These are phyloP conservation scores for Collybiopsis confluens DNA, from an alignment of 768 basidiomycete genomes.

Conservation along the genomic window DNA sequence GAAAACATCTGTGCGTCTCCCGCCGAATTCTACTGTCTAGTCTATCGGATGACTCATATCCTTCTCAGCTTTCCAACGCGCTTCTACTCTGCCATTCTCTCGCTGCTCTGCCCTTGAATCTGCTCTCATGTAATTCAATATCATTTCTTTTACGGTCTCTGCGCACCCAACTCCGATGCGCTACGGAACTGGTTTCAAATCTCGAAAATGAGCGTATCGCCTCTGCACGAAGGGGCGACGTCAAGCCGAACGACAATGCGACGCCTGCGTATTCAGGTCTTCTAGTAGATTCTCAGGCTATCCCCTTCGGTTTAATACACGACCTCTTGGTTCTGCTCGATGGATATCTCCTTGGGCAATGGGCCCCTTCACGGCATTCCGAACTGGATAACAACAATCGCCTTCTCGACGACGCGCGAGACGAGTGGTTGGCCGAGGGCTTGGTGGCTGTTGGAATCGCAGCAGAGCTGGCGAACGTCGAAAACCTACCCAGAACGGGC, in stretches of 20 bases:
- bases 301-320: constrained; percentile 39
- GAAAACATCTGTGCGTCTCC: constrained; percentile 27
- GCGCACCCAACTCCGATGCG: constrained; percentile 25
- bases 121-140: constrained; percentile 22
- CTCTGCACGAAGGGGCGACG: constrained; percentile 21
- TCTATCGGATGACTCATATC: constrained; percentile 19
- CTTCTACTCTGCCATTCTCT: constrained; percentile 33
- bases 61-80: constrained; percentile 32
- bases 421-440: constrained; percentile 42
- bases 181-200: constrained; percentile 15
- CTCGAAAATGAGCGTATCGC: background rate
- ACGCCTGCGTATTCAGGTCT: background rate
- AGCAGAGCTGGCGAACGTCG: constrained; percentile 10
- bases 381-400: constrained; percentile 15
- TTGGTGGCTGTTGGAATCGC: constrained; percentile 48
- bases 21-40: constrained; percentile 10
- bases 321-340: constrained; percentile 60
- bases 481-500: too few species aligned
- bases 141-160: constrained; percentile 27
- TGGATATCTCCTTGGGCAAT: constrained; percentile 56
- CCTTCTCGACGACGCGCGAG: constrained; percentile 31
- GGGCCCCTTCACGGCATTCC: constrained; percentile 28
- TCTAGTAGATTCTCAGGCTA: background rate
- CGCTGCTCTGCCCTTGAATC: constrained; percentile 29
- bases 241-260: constrained; percentile 15